A percentile compares a stretch with the other conserved stretches of the same genome.
phyloP scores from a whole-genome alignment of 208 protist genomes.

The Acanthamoeba healyi region DNA sequence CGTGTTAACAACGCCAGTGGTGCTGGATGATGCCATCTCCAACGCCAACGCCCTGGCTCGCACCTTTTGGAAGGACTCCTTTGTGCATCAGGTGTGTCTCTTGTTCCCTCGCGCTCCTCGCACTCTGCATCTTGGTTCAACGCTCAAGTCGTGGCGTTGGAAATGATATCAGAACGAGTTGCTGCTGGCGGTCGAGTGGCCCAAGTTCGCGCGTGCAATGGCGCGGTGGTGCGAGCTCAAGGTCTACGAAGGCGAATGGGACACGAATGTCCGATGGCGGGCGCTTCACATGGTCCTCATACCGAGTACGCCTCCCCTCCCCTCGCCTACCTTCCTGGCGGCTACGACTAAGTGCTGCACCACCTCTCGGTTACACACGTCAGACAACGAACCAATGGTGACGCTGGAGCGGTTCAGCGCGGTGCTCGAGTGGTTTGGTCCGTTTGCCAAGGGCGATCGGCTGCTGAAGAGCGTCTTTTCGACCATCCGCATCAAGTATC shows the following conservation, averaged over 20 bases:
- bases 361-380: too few species aligned
- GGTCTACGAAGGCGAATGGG: background rate
- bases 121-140: too few species aligned
- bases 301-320: background rate
- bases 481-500: background rate
- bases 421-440: conserved; percentile 56
- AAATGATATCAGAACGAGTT: conserved; percentile 30
- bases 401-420: conserved; percentile 48
- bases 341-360: too few species aligned
- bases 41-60: background rate
- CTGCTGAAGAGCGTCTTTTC: background rate
- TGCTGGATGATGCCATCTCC: conserved; percentile 31
- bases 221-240: conserved; percentile 1
- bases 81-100: background rate
- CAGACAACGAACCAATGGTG: background rate
- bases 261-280: background rate
- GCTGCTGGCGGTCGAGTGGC: background rate
- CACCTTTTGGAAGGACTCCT: conserved; percentile 42
- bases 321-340: too few species aligned
- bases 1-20: background rate
- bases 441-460: background rate
- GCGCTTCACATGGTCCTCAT: conserved; percentile 28
- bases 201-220: background rate
- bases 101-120: too few species aligned
- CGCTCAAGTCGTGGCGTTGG: background rate